These are phyloP conservation scores for Moricandia moricandioides DNA, from an alignment of 345 rosid genomes.

Conservation along the genomic window DNA sequence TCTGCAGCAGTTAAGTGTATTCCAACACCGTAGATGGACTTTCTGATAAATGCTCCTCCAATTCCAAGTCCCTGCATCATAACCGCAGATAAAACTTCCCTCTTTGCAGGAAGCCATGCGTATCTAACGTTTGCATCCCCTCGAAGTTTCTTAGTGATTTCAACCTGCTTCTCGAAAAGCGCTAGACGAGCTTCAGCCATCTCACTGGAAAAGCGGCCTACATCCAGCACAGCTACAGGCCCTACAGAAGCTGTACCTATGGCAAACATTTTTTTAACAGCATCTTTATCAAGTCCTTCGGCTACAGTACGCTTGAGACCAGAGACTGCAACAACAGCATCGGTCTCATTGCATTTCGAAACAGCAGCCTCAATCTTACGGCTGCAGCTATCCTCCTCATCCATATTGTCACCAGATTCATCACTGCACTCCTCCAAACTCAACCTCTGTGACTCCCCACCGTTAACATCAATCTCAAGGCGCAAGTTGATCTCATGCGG, in stretches of 20 bases:
- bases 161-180: slow-evolving; percentile 75
- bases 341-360: slow-evolving; percentile 44
- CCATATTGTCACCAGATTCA: slow-evolving; percentile 52
- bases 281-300: slow-evolving; percentile 43
- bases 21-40: slow-evolving; percentile 63
- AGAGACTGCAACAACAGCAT: slow-evolving; percentile 21
- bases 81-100: slow-evolving; percentile 43
- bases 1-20: slow-evolving; percentile 64
- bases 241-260: slow-evolving; percentile 46
- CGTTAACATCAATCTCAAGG: slow-evolving; percentile 75
- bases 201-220: slow-evolving; percentile 45
- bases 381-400: slow-evolving; percentile 48
- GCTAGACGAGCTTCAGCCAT: slow-evolving; percentile 50
- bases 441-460: slow-evolving; percentile 44
- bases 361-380: slow-evolving; percentile 31
- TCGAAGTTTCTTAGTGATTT: slow-evolving; percentile 57
- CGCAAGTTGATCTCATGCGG: slow-evolving; percentile 72
- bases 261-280: slow-evolving; percentile 51
- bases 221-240: slow-evolving; percentile 47
- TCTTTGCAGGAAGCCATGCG: slow-evolving; percentile 89
- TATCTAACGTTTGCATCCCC: slow-evolving; percentile 75
- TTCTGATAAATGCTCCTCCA: slow-evolving; percentile 51
- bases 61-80: slow-evolving; percentile 64
- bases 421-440: slow-evolving; percentile 64
- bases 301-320: slow-evolving; percentile 24